Evolutionary conservation across 495 filamentous ascomycete genomes (phyloP).

Genomic region (Daldinia concentrica): DNA sequence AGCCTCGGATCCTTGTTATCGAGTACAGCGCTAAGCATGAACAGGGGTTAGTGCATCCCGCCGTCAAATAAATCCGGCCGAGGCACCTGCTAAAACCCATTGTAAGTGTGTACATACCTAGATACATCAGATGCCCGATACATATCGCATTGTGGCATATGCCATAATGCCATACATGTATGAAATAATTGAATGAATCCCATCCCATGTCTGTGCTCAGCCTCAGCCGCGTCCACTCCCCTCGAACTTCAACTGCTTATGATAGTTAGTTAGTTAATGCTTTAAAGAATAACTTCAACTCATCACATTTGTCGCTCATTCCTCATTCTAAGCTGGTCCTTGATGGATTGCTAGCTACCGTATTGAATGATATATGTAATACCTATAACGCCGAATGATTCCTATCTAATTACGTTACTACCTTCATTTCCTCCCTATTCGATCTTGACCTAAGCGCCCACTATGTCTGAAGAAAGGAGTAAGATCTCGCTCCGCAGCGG

Average conservation of each 20-base stretch:
- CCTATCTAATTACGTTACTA: constrained; percentile 1
- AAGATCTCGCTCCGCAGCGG: constrained; percentile 86
- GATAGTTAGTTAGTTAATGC: no score
- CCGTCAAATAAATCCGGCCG: constrained; percentile 40
- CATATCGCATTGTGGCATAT: no score
- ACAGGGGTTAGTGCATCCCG: constrained; percentile 30
- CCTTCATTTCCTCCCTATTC: neutral
- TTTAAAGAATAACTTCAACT: neutral
- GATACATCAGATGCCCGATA: no score
- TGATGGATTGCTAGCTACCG: constrained; percentile 7
- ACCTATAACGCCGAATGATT: constrained; percentile 7
- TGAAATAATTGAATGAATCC: constrained; percentile 34
- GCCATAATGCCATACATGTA: no score
- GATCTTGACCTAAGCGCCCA: constrained; percentile 5
- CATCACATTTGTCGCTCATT: constrained; percentile 4
- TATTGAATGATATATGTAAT: constrained; percentile 2
- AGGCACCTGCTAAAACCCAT: no score
- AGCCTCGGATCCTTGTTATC: constrained; percentile 27
- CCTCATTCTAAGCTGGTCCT: constrained; percentile 4
- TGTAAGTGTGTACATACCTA: no score
- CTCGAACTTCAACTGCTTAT: neutral
- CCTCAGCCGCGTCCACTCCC: neutral
- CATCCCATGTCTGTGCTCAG: constrained; percentile 29
- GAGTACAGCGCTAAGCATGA: constrained; percentile 8
- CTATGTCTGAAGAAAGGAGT: constrained; percentile 70